Percentiles rank a stretch among this genome's conserved stretches.
Evolutionary conservation across 2,329 filamentous ascomycete genomes (phyloP).

Genomic region (Akanthomyces lecanii): DNA sequence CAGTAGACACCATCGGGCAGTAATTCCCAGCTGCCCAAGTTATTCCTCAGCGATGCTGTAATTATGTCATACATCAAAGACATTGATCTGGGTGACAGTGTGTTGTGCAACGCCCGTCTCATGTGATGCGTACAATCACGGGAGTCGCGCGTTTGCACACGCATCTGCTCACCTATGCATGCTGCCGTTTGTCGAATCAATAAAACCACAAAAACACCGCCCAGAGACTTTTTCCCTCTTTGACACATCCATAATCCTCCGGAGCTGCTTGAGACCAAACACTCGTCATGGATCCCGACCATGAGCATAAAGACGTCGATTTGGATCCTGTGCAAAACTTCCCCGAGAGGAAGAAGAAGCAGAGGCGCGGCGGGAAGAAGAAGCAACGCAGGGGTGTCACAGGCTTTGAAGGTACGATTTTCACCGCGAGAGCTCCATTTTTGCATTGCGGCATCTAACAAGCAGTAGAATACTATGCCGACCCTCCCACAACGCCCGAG

Average conservation of each 20-base stretch:
- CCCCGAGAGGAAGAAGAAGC: background rate
- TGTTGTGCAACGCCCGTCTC: constrained; percentile 1
- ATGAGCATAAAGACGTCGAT: background rate
- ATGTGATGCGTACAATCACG: background rate
- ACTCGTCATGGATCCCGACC: background rate
- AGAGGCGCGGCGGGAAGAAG: background rate
- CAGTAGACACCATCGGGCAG: too few relatives aligned
- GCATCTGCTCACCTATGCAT: background rate
- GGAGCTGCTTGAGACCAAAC: background rate
- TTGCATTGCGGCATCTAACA: background rate
- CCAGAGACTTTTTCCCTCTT: background rate
- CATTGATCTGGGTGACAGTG: too few relatives aligned
- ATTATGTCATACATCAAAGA: too few relatives aligned
- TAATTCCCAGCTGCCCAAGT: too few relatives aligned
- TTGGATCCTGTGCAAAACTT: background rate
- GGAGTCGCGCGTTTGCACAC: background rate
- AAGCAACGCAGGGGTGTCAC: background rate
- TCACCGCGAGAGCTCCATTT: background rate
- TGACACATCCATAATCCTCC: background rate
- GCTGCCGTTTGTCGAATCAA: background rate
- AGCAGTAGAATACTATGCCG: constrained; percentile 64
- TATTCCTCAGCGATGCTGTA: too few relatives aligned
- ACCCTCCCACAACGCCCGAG: constrained; percentile 69
- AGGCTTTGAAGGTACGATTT: constrained; percentile 12
- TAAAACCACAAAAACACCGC: background rate